Evolutionary conservation across 2,329 filamentous ascomycete species (phyloP).

Genomic region (Ascochyta koolunga): DNA sequence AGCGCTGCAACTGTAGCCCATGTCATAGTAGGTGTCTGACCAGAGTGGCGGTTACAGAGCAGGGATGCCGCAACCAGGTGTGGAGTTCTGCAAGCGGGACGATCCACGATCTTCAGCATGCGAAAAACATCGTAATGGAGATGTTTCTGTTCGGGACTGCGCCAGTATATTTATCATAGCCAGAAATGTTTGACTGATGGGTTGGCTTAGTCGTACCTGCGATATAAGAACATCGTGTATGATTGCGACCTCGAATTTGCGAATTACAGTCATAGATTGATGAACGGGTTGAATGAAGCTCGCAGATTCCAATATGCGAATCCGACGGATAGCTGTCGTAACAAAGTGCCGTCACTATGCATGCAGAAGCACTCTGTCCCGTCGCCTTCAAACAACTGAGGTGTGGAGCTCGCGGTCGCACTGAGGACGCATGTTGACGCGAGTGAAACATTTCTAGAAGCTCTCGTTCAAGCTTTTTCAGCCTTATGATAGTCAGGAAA

Average conservation of each 20-base stretch:
- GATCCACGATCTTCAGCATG: conserved; percentile 26
- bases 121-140: neutral
- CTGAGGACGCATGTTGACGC: conserved; percentile 27
- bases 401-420: conserved; percentile 1
- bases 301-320: neutral
- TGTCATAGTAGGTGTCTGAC: neutral
- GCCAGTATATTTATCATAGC: conserved; percentile 1
- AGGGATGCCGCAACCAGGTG: conserved; percentile 19
- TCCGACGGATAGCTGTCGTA: neutral
- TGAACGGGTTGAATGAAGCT: conserved; percentile 3
- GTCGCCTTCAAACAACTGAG: neutral
- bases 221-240: conserved; percentile 5
- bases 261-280: neutral
- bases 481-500: conserved; percentile 23
- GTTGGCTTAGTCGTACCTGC: neutral
- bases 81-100: conserved; percentile 25
- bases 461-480: conserved; percentile 23
- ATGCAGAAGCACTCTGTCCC: conserved; percentile 4
- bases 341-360: neutral
- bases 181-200: neutral
- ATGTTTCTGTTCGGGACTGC: neutral
- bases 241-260: neutral
- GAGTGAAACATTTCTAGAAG: conserved; percentile 18
- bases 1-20: neutral
- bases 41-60: conserved; percentile 4